phyloP scores from a whole-genome alignment of 179 eudicot genomes.

The Amaranthus tricolor region DNA sequence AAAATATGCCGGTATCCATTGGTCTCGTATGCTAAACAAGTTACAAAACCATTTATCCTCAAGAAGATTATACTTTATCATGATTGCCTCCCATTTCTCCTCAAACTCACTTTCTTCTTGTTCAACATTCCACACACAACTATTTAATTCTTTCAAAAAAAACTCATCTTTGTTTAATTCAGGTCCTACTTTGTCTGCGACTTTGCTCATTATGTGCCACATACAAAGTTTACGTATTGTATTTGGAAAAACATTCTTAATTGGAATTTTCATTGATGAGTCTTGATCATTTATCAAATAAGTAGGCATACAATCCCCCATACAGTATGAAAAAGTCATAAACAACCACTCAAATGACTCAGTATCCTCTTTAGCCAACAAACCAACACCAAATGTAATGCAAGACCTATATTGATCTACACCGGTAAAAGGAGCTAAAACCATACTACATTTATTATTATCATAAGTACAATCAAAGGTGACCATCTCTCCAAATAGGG shows the following conservation, averaged over 20 bases:
- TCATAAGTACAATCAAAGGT: too few relatives aligned
- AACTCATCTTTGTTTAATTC: too few relatives aligned
- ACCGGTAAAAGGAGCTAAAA: slow-evolving; percentile 11
- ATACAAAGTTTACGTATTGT: neutral
- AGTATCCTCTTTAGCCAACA: too few relatives aligned
- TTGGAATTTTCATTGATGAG: neutral
- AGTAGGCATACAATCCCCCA: neutral
- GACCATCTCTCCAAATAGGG: too few relatives aligned
- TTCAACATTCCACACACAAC: too few relatives aligned
- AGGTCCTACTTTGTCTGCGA: neutral
- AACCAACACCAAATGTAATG: neutral
- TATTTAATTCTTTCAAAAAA: too few relatives aligned
- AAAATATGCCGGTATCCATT: too few relatives aligned
- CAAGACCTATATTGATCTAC: neutral
- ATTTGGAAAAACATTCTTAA: too few relatives aligned
- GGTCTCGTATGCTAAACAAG: too few relatives aligned
- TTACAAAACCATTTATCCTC: too few relatives aligned
- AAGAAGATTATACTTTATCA: too few relatives aligned
- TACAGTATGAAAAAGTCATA: slow-evolving; percentile 4
- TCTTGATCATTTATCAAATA: slow-evolving; percentile 8
- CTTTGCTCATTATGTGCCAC: neutral
- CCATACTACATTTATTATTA: neutral
- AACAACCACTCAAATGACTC: slow-evolving; percentile 16
- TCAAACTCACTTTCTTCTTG: too few relatives aligned
- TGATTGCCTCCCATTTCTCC: neutral